Percentiles rank a stretch among this genome's conserved stretches.
Evolutionary conservation across 257 asterid species (phyloP).

Genomic region (Nicotiana tomentosiformis): DNA sequence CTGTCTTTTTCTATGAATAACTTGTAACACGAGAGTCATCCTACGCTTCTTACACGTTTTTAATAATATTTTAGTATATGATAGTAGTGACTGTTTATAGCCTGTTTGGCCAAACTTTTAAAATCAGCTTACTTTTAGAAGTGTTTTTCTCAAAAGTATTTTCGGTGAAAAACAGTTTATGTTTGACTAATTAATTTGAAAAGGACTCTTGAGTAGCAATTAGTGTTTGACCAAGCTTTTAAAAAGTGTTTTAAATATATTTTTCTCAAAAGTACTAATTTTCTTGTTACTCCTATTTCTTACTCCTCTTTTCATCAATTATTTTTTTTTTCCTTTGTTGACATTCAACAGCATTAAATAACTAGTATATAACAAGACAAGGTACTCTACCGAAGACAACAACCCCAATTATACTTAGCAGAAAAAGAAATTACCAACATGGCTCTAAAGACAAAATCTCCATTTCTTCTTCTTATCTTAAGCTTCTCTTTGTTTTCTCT

Average conservation of each 20-base stretch:
- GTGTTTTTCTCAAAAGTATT: no score
- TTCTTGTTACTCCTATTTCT: neutral
- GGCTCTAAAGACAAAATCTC: neutral
- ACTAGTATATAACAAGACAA: neutral
- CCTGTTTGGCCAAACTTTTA: no score
- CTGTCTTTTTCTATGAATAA: neutral
- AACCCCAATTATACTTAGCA: neutral
- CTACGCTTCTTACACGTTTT: no score
- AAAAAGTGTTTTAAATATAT: no score
- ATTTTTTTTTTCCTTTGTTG: neutral
- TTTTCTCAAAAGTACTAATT: neutral
- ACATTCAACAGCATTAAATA: neutral
- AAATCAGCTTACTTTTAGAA: no score
- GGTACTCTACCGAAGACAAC: neutral
- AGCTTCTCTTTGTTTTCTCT: neutral
- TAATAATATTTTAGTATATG: no score
- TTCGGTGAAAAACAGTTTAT: no score
- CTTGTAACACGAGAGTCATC: no score
- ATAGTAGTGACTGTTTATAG: no score
- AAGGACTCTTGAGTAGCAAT: fast-evolving
- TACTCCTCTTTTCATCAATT: neutral
- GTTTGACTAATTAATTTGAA: no score
- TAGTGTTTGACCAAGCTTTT: no score
- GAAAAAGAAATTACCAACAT: neutral
- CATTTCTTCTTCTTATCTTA: neutral